Base-by-base conservation (phyloP, 164 flowering plant genomes). In the Nymphaea colorata region DNA sequence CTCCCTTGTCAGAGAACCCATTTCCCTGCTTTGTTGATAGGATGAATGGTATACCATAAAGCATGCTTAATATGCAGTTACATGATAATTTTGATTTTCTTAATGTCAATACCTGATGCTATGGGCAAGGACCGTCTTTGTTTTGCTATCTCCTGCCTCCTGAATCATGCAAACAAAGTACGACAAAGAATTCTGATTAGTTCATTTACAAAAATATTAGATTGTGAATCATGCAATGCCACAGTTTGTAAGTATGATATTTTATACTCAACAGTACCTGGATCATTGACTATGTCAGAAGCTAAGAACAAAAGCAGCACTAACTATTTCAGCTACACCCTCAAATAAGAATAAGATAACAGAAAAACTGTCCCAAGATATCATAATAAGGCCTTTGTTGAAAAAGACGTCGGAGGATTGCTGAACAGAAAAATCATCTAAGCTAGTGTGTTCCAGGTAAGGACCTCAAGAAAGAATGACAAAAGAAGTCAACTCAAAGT, bases 41-140 rank as follows among this genome's bases (percentile, higher is more conserved):
- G 4, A 61, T 11, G 15, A 45, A 45, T 6, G 0, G 2, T 42
- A 6, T 59, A 43, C 12, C 11, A 12, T 45, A 12, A 41, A 43
- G 6, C 41, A 44, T 15, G 43, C 5, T 45, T 11, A 11, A 59
- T 45, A 10, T 41, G 41, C 61, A 53, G 42, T 11, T 44, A 44
- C 6, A 44, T 59, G 6, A 51, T 55, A 5, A 43, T 10, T 25
- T 25, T 25, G 1, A 25, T 25, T 25, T 25, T 0, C 36, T 25
- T 25, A 25, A 25, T 2, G 18, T 15, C 5, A 65, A 64, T 59
- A 93, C 96, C 96, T 66, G 91, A 73, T 67, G 96, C 91, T 63
- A 93, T 90, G 0, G 98, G 98, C 44, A 93, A 84, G 15, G 90
- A 79, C 76, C 79, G 86, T 65, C 87, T 82, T 63, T 87, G 96